Evolutionary conservation across 1,284 basidiomycete genomes (phyloP), one percentile per base, ranked within the genome.

Genomic region (Pseudozyma hubeiensis): DNA sequence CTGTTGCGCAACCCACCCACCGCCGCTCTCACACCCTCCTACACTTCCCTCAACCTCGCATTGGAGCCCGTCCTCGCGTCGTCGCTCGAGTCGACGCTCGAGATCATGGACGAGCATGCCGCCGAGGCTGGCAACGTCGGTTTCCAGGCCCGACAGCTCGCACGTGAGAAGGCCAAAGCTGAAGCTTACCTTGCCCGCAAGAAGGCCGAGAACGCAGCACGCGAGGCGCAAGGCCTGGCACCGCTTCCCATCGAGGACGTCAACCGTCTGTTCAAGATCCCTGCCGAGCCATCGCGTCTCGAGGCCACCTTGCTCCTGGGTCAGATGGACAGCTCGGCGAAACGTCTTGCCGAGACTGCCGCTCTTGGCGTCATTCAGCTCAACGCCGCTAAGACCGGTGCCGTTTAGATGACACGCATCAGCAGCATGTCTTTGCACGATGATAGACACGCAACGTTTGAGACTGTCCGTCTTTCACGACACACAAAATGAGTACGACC

Each of bases 61-160:
- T 80, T 82, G 52, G 80, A 80, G 45, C 82, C 82, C 40, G 81
- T 84, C 24, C 79, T 84, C 16, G 79, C 82, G 30, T 82, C 82
- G 3, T 74, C 77, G 46, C 72, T 81, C 51, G 82, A 84, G 65
- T 67, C 79, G 35, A 82, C 81, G 31, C 74, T 84, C 33, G 82
- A 84, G 49, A 70, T 81, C 34, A 65, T 83, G 51, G 82, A 84
- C 59, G 75, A 80, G 54, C 78, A 81, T 66, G 65, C 81, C 41
- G 67, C 78, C 19, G 82, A 84, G 60, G 77, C 80, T 7, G 82
- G 93, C 71, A 97, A 97, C 85, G 89, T 97, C 62, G 94, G 92
- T 51, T 99, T 95, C 88, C 88, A 95, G 81, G 88, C 89, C 49
- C 91, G 96, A 63, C 94, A 97, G 85, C 94, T 97, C 79, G 91